Conservation (phyloP, 257 asterid genomes). For the Solanum appendiculatum region DNA sequence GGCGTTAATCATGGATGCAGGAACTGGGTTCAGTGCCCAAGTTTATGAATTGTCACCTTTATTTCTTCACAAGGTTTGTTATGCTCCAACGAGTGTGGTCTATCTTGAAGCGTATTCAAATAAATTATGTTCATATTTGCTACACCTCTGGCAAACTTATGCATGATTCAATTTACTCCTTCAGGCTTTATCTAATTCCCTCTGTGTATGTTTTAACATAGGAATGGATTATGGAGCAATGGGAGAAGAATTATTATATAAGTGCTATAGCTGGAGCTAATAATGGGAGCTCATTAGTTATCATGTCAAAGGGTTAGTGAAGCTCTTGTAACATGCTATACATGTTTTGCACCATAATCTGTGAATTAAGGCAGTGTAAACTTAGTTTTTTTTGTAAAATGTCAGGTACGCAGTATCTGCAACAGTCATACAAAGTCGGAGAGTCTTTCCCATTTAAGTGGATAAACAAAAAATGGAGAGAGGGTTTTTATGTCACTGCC, state of each 20-base stretch:
- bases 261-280: slow-evolving; percentile 59
- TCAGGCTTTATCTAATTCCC: not conserved
- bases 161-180: not conserved
- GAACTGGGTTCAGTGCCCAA: slow-evolving; percentile 45
- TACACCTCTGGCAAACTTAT: not conserved
- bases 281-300: slow-evolving; percentile 58
- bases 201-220: slow-evolving; percentile 2
- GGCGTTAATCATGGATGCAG: slow-evolving; percentile 64
- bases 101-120: not conserved
- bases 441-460: slow-evolving; percentile 69
- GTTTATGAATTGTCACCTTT: slow-evolving; percentile 38
- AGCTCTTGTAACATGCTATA: not conserved
- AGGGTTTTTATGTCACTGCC: slow-evolving; percentile 58
- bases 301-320: slow-evolving; percentile 61
- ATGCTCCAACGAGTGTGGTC: not conserved
- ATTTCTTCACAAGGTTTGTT: slow-evolving; percentile 46
- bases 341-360: not conserved
- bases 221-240: slow-evolving; percentile 74
- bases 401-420: slow-evolving; percentile 51
- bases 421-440: slow-evolving; percentile 66
- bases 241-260: slow-evolving; percentile 60
- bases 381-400: not conserved
- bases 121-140: not conserved
- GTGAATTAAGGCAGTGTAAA: too few relatives aligned
- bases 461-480: slow-evolving; percentile 70